Evolutionary conservation across 352 stramenopile genomes (phyloP), one percentile per base, ranked within the genome.

Genomic region (Globisporangium cederbergense): DNA sequence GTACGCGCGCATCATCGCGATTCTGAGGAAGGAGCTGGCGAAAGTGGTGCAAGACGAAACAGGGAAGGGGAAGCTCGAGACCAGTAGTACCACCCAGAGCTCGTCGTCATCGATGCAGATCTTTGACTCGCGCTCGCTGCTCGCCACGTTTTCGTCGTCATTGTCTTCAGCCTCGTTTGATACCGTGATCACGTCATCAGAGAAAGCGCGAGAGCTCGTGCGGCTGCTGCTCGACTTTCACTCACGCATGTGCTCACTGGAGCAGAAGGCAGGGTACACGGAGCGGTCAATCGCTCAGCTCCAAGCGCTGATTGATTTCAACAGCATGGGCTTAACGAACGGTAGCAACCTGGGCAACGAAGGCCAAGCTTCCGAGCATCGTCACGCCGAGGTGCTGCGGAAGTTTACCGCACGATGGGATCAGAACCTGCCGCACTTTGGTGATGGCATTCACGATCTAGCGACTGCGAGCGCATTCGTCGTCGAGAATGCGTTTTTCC

Each of bases 201-300:
- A 56, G 18, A 14, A 16, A 22, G 43, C 55, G 51, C 47, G 65
- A 8, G 11, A 52, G 40, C 7, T 62, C 34, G 36, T 62, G 30
- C 4, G 8, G 6, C 13, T 43, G 10, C 50, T 90, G 18, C 55
- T 90, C 18, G 28, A 64, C 25, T 89, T 91, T 36, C 81, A 91
- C 52, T 60, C 64, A 14, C 64, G 74, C 3, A 78, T 91, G 71
- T 83, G 78, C 59, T 43, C 49, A 0, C 74, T 90, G 34, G 85
- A 96, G 61, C 52, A 65, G 18, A 79, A 77, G 28, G 72, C 77
- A 5, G 87, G 85, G 0, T 89, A 86, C 62, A 50, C 68, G 0
- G 87, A 96, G 56, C 78, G 84, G 18, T 74, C 78, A 3, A 72
- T 96, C 14, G 67, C 79, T n/a, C 79, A 90, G 14, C 34, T 86